Percentiles rank a stretch among this genome's conserved stretches.
Evolutionary conservation across 352 stramenopile species (phyloP).

Genomic region (Pythium insidiosum): DNA sequence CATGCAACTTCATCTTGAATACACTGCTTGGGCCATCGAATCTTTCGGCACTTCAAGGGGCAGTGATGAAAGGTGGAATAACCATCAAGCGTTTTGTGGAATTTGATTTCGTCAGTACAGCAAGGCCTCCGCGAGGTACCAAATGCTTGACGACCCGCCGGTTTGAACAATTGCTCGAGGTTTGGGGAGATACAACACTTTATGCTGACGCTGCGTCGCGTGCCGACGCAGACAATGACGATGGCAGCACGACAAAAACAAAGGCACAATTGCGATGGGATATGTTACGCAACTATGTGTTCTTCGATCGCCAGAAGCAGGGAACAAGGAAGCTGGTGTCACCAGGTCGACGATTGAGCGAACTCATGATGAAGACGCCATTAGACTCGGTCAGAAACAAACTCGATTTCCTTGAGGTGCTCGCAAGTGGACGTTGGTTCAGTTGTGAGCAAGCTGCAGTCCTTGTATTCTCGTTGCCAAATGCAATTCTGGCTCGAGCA

Average conservation of each 20-base stretch:
- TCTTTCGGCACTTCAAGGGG: slow-evolving; percentile 7
- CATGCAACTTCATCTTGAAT: slow-evolving; percentile 66
- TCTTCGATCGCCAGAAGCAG: slow-evolving; percentile 1
- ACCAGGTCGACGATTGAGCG: neutral
- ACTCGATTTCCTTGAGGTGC: slow-evolving; percentile 37
- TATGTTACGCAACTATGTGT: slow-evolving; percentile 22
- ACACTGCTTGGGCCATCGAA: slow-evolving; percentile 32
- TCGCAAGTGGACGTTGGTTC: slow-evolving; percentile 44
- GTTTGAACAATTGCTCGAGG: slow-evolving; percentile 48
- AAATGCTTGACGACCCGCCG: slow-evolving; percentile 33
- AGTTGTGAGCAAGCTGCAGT: slow-evolving; percentile 31
- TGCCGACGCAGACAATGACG: neutral
- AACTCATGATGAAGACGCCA: slow-evolving; percentile 16
- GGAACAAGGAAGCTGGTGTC: neutral
- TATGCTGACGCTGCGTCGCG: slow-evolving; percentile 3
- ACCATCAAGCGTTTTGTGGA: slow-evolving; percentile 19
- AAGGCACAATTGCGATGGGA: slow-evolving; percentile 34
- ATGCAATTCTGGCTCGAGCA: slow-evolving; percentile 35
- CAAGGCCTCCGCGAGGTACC: slow-evolving; percentile 44
- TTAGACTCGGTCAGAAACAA: slow-evolving; percentile 19
- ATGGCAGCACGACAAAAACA: slow-evolving; percentile 2
- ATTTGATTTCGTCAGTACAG: slow-evolving; percentile 84
- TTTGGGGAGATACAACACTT: slow-evolving; percentile 20
- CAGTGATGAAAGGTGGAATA: no score
- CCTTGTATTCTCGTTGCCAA: slow-evolving; percentile 33